Conservation (phyloP, 176 grass and related monocot species). For the sorghum (Sorghum bicolor) region Sorghum_bicolor_NCBIv3 NC_012875.2:55997501-55998000, state of each 20-base stretch:
- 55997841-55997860: not conserved
- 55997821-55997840: not conserved
- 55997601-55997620: conserved; percentile 5
- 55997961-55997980: not conserved
- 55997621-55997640: not conserved
- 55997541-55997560: not conserved
- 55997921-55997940: not conserved
- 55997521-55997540: conserved; percentile 34
- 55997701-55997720: not conserved
- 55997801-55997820: conserved; percentile 1
- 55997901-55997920: not conserved
- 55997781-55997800: conserved; percentile 1
- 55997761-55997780: not conserved
- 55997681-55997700: not conserved
- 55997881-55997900: conserved; percentile 8
- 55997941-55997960: not conserved
- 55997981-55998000: not conserved
- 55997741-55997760: not conserved
- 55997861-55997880: not conserved
- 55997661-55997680: not conserved
- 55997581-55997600: conserved; percentile 30
- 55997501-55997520: not conserved
- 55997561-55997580: conserved; percentile 27
- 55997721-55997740: not conserved
- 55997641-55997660: no score